Evolutionary conservation across 2,329 filamentous ascomycete genomes (phyloP).

Genomic region (Akanthomyces uredinophilus): DNA sequence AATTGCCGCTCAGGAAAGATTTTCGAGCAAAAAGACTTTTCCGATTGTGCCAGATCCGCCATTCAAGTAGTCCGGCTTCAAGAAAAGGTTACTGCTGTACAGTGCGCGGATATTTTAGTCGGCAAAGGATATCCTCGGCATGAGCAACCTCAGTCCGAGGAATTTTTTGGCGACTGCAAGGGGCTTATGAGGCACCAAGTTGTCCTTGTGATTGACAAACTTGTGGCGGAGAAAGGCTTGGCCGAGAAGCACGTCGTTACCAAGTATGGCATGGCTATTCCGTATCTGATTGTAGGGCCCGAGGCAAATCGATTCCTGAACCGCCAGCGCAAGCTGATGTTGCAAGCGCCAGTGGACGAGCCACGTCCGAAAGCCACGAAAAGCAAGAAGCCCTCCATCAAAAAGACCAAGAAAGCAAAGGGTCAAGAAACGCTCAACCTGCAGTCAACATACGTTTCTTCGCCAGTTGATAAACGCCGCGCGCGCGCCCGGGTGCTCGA

Average conservation of each 20-base stretch:
- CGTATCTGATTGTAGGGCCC: slow-evolving; percentile 58
- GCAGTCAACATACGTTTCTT: slow-evolving; percentile 46
- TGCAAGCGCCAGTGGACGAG: slow-evolving; percentile 32
- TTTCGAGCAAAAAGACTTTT: slow-evolving; percentile 73
- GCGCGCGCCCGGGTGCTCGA: slow-evolving; percentile 22
- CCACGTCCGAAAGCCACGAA: background rate
- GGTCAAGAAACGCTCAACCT: slow-evolving; percentile 36
- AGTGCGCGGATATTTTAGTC: slow-evolving; percentile 79
- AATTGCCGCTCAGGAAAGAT: slow-evolving; percentile 73
- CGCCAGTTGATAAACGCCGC: slow-evolving; percentile 39
- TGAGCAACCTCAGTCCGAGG: slow-evolving; percentile 39
- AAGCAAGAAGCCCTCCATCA: slow-evolving; percentile 20
- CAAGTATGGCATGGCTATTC: slow-evolving; percentile 60
- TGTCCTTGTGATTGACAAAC: slow-evolving; percentile 74
- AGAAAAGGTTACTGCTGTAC: slow-evolving; percentile 62
- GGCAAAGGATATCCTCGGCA: slow-evolving; percentile 60
- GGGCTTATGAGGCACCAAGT: slow-evolving; percentile 69
- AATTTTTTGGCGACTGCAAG: slow-evolving; percentile 64
- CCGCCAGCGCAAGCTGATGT: slow-evolving; percentile 41
- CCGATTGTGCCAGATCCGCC: slow-evolving; percentile 64
- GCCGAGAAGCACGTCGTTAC: slow-evolving; percentile 57
- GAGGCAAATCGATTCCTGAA: slow-evolving; percentile 38
- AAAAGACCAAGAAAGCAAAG: slow-evolving; percentile 28
- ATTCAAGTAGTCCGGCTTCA: slow-evolving; percentile 62
- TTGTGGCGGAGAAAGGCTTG: slow-evolving; percentile 70